Conservation (phyloP, 352 stramenopile species). For the Phytopythium montanum region DNA sequence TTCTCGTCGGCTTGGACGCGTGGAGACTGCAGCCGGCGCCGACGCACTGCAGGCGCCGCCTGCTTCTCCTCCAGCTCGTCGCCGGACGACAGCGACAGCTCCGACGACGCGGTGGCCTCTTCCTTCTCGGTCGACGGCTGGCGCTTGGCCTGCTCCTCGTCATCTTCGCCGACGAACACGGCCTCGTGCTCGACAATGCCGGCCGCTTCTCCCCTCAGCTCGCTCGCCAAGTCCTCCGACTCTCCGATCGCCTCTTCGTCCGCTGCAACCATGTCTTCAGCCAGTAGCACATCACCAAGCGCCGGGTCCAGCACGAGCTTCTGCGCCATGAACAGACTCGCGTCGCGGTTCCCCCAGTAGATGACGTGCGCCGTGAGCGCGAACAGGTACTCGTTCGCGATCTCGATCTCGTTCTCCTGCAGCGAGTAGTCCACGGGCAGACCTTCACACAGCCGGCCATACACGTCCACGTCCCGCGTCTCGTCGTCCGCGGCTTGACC, state of each 20-base stretch:
- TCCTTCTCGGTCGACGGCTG: constrained; percentile 16
- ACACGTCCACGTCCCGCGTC: constrained; percentile 45
- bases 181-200: constrained; percentile 3
- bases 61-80: constrained; percentile 13
- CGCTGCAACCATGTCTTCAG: background rate
- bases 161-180: background rate
- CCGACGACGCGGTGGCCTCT: constrained; percentile 32
- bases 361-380: constrained; percentile 90
- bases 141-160: background rate
- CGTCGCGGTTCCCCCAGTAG: constrained; percentile 91
- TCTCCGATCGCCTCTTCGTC: constrained; percentile 8
- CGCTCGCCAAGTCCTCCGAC: background rate
- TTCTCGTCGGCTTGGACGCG: background rate
- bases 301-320: constrained; percentile 80
- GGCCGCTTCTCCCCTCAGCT: constrained; percentile 10
- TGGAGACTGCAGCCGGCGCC: background rate
- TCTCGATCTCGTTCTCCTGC: constrained; percentile 94
- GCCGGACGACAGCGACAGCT: constrained; percentile 29
- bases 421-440: constrained; percentile 86
- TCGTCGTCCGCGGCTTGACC: constrained; percentile 18
- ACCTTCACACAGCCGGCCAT: constrained; percentile 62
- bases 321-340: constrained; percentile 89
- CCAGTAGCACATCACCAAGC: constrained; percentile 19
- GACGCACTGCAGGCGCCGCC: constrained; percentile 9
- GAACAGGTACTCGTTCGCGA: constrained; percentile 92